Base-by-base conservation (phyloP, 129 eudicot genomes). In the Cynara cardunculus region DNA sequence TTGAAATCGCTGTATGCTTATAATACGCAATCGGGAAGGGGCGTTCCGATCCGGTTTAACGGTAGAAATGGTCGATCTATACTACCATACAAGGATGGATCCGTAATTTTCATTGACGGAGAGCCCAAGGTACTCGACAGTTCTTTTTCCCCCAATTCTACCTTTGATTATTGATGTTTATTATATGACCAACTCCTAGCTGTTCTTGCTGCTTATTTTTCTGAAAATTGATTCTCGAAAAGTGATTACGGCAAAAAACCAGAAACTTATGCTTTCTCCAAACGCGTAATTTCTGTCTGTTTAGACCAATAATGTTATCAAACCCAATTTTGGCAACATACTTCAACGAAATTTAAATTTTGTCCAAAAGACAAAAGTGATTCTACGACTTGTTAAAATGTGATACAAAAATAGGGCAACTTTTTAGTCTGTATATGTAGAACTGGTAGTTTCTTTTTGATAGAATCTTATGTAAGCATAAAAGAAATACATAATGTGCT, bases 1-100 rank as follows among this genome's bases (percentile, higher is more conserved):
- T 78, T 94, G 69, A 94, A 91, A 81, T 79, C 91, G 35, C 65
- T 90, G 18, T 88, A 88, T 24, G 98, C 98, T 8, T 94, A 81
- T 76, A 88, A 78, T 11, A 85, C 91, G n/a, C 68, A 69, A 19
- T 75, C 88, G 0, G 96, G 92, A 30, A 94, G 98, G 8, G 93
- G 96, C 27, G 92, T 87, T 5, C 96, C 97, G 21, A 94, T 94
- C 75, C 82, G 93, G 71, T 91, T 94, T 73, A 78, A 91, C 81
- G 84, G 90, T 16, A 76, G 69, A 71, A 94, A 90, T 49, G 97
- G 98, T 14, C 82, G 96, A 24, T 91, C 97, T 37, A 14, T 94
- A 70, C 80, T 94, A 19, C 85, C 96, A 14, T 91, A 90, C 31
- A 85, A 64, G 1, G 93, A 94, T 71, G 95, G 96, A 26, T 79